Evolutionary conservation across 176 grass and related monocot genomes (phyloP).

Genomic region (Phyllostachys edulis): DNA sequence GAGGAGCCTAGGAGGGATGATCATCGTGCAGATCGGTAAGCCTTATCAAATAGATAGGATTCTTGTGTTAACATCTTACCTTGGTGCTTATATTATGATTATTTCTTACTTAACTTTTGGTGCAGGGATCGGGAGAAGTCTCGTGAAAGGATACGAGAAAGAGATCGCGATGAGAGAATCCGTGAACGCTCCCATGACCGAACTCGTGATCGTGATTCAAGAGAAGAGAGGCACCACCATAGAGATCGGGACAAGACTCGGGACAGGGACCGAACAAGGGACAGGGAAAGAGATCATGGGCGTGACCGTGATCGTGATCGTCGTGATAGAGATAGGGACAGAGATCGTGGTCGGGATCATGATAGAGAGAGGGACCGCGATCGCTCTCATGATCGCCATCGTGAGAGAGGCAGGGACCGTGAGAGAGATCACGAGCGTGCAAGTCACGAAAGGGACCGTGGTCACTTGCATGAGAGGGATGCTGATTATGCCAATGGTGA

Average conservation of each 20-base stretch:
- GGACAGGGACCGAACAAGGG: constrained; percentile 53
- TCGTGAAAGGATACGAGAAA: constrained; percentile 55
- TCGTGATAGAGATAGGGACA: constrained; percentile 61
- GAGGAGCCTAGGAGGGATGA: constrained; percentile 83
- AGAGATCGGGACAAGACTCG: constrained; percentile 59
- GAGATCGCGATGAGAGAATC: constrained; percentile 49
- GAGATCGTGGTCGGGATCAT: constrained; percentile 62
- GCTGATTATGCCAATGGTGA: constrained; percentile 51
- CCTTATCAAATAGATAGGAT: neutral
- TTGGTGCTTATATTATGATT: constrained; percentile 6
- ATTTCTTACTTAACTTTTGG: neutral
- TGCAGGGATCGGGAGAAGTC: constrained; percentile 68
- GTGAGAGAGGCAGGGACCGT: constrained; percentile 59
- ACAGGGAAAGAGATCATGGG: constrained; percentile 61
- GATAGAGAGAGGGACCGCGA: constrained; percentile 50
- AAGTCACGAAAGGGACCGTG: constrained; percentile 49
- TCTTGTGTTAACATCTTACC: neutral
- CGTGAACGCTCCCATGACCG: constrained; percentile 61
- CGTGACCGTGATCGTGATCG: constrained; percentile 56
- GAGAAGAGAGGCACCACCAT: constrained; percentile 67
- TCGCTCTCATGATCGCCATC: constrained; percentile 58
- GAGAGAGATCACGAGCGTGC: constrained; percentile 59
- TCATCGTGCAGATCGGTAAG: constrained; percentile 50
- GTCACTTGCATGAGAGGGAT: constrained; percentile 52
- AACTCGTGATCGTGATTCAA: constrained; percentile 54